These are phyloP conservation scores for Colletotrichum trifolii DNA, from an alignment of 2,329 filamentous ascomycete species.

Conservation along the genomic window DNA sequence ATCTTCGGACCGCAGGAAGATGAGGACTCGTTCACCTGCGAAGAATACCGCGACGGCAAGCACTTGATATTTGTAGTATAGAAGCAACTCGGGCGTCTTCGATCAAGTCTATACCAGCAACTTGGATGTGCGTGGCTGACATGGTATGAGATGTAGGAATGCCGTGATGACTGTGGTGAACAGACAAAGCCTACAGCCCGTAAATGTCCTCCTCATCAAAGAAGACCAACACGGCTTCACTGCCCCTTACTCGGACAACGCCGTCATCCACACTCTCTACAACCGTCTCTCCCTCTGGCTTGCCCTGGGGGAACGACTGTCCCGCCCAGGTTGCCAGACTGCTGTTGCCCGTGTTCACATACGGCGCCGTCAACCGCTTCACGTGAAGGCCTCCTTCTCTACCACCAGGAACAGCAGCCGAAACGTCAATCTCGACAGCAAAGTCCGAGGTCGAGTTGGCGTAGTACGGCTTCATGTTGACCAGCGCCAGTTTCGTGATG, in stretches of 20 bases:
- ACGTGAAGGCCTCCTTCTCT: not conserved
- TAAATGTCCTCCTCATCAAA: not conserved
- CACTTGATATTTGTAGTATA: no score
- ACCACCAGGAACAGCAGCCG: not conserved
- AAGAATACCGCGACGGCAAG: no score
- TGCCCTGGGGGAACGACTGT: slow-evolving; percentile 14
- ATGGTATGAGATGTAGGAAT: no score
- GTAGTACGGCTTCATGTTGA: slow-evolving; percentile 27
- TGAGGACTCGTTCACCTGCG: no score
- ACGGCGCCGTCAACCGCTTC: slow-evolving; percentile 30
- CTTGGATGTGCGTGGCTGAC: no score
- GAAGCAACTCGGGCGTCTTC: no score
- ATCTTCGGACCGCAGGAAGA: no score
- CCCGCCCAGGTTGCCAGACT: slow-evolving; percentile 3
- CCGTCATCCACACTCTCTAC: slow-evolving; percentile 10
- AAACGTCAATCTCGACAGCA: slow-evolving; percentile 4
- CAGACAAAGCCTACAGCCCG: not conserved
- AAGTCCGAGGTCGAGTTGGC: slow-evolving; percentile 21
- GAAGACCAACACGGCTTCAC: slow-evolving; percentile 9
- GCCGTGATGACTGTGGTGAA: no score
- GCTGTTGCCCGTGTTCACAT: slow-evolving; percentile 18
- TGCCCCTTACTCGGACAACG: slow-evolving; percentile 2
- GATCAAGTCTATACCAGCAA: no score
- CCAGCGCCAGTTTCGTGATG: slow-evolving; percentile 13
- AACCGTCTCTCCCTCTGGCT: slow-evolving; percentile 7